These are phyloP conservation scores for Triticum aestivum DNA, from an alignment of 176 grass and related monocot genomes.

Conservation along the genomic window DNA sequence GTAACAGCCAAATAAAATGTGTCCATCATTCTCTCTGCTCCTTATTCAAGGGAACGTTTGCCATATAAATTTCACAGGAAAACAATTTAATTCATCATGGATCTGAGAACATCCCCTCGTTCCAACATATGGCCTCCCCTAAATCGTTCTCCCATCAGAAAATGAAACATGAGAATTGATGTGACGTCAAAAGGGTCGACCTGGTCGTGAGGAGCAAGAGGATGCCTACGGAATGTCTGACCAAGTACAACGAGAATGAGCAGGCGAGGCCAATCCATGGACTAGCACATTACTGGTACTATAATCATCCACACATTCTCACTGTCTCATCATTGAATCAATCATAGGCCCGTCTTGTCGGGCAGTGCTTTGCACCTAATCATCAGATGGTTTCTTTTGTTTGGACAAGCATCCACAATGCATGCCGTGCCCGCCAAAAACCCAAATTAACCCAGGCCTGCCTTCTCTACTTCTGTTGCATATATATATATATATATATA, in stretches of 20 bases:
- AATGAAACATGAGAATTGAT: background rate
- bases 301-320: background rate
- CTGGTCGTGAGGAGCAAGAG: background rate
- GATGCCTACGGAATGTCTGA: constrained; percentile 9
- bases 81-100: background rate
- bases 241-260: constrained; percentile 10
- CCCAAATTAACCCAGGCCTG: too few relatives aligned
- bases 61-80: background rate
- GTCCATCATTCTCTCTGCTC: background rate
- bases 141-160: background rate
- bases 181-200: too few relatives aligned
- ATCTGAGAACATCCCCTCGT: background rate
- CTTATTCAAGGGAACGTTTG: background rate
- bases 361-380: background rate
- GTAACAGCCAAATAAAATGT: background rate
- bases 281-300: background rate
- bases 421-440: constrained; percentile 34
- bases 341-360: background rate
- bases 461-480: background rate
- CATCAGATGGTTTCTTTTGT: background rate
- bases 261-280: background rate
- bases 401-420: background rate
- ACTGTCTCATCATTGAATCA: background rate
- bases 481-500: background rate
- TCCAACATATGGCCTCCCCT: background rate